These are phyloP conservation scores for Suillus weaverae DNA, from an alignment of 768 basidiomycete species.

Conservation along the genomic window DNA sequence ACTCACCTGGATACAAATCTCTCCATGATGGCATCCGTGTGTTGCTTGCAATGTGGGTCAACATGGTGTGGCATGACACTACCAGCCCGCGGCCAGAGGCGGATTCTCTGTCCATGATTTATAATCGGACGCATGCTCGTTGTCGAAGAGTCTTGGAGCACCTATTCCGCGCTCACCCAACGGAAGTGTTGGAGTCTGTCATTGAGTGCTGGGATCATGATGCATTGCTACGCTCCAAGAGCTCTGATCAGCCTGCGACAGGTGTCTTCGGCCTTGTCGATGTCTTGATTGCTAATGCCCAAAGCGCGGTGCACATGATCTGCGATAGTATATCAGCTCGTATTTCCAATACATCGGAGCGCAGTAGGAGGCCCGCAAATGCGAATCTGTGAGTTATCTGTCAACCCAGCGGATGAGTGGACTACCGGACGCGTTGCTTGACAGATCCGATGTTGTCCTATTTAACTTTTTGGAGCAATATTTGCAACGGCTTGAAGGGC, in stretches of 20 bases:
- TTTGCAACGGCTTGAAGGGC: constrained; percentile 78
- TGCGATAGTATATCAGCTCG: constrained; percentile 79
- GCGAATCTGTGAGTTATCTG: constrained; percentile 58
- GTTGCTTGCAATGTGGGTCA: constrained; percentile 74
- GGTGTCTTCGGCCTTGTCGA: constrained; percentile 83
- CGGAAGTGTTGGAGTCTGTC: constrained; percentile 81
- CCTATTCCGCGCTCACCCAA: constrained; percentile 76
- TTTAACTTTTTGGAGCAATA: constrained; percentile 91
- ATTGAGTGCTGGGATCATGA: constrained; percentile 80
- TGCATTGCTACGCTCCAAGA: constrained; percentile 43
- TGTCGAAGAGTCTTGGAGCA: constrained; percentile 82
- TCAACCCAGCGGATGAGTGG: background rate
- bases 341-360: constrained; percentile 54
- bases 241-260: constrained; percentile 41
- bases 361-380: constrained; percentile 59
- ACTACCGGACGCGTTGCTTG: background rate
- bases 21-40: constrained; percentile 82
- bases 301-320: constrained; percentile 83
- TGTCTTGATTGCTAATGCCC: constrained; percentile 78
- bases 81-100: constrained; percentile 53
- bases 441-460: constrained; percentile 69
- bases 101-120: constrained; percentile 69
- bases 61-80: constrained; percentile 50
- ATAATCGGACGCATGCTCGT: constrained; percentile 62
- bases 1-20: constrained; percentile 73